Evolutionary conservation across 2,329 filamentous ascomycete species (phyloP), one percentile per base, ranked within the genome.

Genomic region (Pestalotiopsis sp.): DNA sequence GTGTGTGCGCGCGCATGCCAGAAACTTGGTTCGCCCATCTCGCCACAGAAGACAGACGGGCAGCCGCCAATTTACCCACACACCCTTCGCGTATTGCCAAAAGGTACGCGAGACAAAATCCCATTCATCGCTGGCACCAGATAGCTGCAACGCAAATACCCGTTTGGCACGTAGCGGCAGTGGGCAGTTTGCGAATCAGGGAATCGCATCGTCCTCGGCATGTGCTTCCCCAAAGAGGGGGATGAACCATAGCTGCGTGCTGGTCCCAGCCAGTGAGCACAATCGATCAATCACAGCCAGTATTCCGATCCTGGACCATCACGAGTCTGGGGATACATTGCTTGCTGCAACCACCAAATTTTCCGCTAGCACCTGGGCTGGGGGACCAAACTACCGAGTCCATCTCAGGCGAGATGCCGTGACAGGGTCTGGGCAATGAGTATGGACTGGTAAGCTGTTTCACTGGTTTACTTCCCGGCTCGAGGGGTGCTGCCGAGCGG

Each of bases 361-460:
- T n/a, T 52, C 44, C 44, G 44, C 44, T 52, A 52, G 44, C 44
- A 52, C 17, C 44, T 52, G 17, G 44, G 20, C 44, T 52, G 44
- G 44, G 30, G 44, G 44, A 22, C 7, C 38, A 58, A 66, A 35
- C 56, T 66, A 66, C 64, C 64, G 64, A 66, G 64, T 17, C 55
- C n/a, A 66, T 66, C 64, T 60, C 56, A 59, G 52, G 52, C 64
- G 20, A 66, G 57, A 55, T 66, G 64, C 64, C 64, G 64, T 20
- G 64, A 66, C 52, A 58, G 55, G 64, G 64, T 17, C 30, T 26
- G 22, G 56, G 30, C 52, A 57, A n/a, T n/a, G 26, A 48, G 61
- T 38, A 17, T 44, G 40, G 61, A 48, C 40, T 65, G 40, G 62
- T 48, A 55, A 56, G 24, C 62, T 30, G 44, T 48, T 44, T 24